phyloP scores from a whole-genome alignment of 495 filamentous ascomycete species.

The Podospora anserina region DNA sequence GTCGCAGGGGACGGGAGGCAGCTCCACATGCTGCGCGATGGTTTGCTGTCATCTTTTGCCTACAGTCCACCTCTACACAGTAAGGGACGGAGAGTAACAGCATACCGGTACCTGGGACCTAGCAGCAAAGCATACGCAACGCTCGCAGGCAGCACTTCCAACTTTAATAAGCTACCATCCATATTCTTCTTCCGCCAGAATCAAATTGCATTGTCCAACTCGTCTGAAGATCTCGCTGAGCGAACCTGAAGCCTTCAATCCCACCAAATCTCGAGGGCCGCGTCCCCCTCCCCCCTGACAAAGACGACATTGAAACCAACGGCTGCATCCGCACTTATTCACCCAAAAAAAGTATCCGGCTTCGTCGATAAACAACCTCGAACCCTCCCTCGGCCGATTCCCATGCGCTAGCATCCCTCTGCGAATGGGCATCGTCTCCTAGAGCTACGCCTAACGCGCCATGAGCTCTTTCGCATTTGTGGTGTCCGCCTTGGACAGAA shows the following conservation, averaged over 20 bases:
- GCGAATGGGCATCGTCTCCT: slow-evolving; percentile 41
- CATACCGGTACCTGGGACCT: neutral
- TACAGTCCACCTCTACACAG: neutral
- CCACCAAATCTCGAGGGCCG: neutral
- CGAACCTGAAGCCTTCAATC: neutral
- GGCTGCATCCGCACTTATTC: slow-evolving; percentile 1
- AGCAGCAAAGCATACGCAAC: neutral
- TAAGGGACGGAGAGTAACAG: neutral
- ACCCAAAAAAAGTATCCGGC: neutral
- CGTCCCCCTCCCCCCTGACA: neutral
- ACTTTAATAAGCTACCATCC: neutral
- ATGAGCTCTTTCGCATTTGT: slow-evolving; percentile 95
- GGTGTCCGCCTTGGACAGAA: slow-evolving; percentile 84
- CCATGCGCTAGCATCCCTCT: slow-evolving; percentile 31
- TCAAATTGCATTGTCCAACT: neutral
- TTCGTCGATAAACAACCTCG: neutral
- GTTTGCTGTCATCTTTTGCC: slow-evolving; percentile 22
- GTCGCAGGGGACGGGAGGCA: neutral
- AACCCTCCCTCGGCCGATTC: slow-evolving; percentile 6
- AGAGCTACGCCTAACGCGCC: slow-evolving; percentile 43
- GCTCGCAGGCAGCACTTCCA: neutral
- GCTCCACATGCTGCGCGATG: slow-evolving; percentile 13
- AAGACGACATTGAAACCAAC: slow-evolving; percentile 1
- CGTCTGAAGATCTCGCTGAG: neutral
- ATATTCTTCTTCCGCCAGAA: neutral